Evolutionary conservation across 2,329 filamentous ascomycete genomes (phyloP), one percentile per base, ranked within the genome.

Genomic region (Ophiostoma tasmaniense): DNA sequence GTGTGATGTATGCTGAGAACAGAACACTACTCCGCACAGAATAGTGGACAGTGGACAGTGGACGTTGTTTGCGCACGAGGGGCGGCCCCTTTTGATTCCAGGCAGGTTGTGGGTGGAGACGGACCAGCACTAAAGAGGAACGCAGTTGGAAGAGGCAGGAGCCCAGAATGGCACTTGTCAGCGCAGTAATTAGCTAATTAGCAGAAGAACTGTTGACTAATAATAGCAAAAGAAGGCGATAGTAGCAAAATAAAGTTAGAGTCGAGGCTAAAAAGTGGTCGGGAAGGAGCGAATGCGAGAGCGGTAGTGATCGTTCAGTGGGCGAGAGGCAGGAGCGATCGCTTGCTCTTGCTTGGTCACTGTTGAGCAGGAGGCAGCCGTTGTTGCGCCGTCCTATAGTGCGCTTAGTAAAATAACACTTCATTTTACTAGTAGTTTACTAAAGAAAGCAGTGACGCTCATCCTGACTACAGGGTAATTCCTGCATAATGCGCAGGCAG

Each of bases 51-150:
- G 61, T 7, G 33, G 37, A 39, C 28, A 64, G 20, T 55, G 22
- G 37, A 65, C 37, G 37, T 45, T 65, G 64, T 28, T 39, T n/a
- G 62, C 64, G 64, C 64, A 64, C 62, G 62, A 64, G 62, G 64
- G 64, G 61, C 30, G 64, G 35, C 64, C 64, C 64, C 37, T 65
- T 65, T 65, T 42, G 64, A 45, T 45, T 17, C 64, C 22, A 65
- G 64, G 64, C 39, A 65, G 35, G 64, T 37, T 65, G 22, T 39
- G 37, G n/a, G 64, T 65, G 64, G 64, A 45, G 64, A 65, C 35
- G 11, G 37, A 37, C 11, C n/a, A 37, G 37, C n/a, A 64, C 61
- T 64, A 64, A 64, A 28, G 30, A 39, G 17, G 35, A 55, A 22
- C 50, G 42, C 42, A n/a, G 42, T 45, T 45, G 42, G 42, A 55